phyloP scores from a whole-genome alignment of 169 alveolate species.

The Plasmodium malariae region DNA sequence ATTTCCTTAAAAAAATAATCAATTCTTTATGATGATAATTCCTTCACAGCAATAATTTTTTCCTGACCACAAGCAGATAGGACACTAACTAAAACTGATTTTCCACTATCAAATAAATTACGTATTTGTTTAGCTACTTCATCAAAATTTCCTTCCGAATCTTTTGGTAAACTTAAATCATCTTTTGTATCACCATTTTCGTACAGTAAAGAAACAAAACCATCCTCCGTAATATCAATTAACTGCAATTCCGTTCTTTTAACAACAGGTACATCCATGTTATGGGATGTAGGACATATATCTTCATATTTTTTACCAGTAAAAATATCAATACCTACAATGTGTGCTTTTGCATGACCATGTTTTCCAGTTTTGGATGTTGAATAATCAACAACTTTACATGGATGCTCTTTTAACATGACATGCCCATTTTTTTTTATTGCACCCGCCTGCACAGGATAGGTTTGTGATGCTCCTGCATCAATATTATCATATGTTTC shows the following conservation, averaged over 20 bases:
- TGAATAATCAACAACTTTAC: constrained; percentile 96
- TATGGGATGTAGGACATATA: constrained; percentile 98
- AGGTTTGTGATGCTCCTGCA: constrained; percentile 97
- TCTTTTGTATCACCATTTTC: constrained; percentile 96
- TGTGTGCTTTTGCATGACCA: constrained; percentile 99
- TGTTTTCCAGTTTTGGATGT: constrained; percentile 99
- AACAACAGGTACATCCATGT: constrained; percentile 97
- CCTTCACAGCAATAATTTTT: constrained; percentile 90
- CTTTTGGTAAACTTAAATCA: constrained; percentile 96
- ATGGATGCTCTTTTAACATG: constrained; percentile 98
- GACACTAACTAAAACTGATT: constrained; percentile 92
- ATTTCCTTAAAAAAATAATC: neutral
- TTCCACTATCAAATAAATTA: constrained; percentile 88
- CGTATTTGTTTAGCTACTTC: constrained; percentile 93
- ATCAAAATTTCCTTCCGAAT: constrained; percentile 93
- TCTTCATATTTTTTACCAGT: constrained; percentile 98
- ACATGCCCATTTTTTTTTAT: constrained; percentile 97
- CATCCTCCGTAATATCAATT: constrained; percentile 95
- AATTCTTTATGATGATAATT: constrained; percentile 74
- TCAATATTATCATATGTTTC: constrained; percentile 87
- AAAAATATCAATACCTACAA: constrained; percentile 98
- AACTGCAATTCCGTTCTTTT: constrained; percentile 94
- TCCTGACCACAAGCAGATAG: constrained; percentile 93
- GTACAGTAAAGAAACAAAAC: constrained; percentile 93
- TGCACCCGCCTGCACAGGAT: constrained; percentile 97